Base-by-base conservation (phyloP, 2,329 filamentous ascomycete species). In the Emmonsia crescens region DNA sequence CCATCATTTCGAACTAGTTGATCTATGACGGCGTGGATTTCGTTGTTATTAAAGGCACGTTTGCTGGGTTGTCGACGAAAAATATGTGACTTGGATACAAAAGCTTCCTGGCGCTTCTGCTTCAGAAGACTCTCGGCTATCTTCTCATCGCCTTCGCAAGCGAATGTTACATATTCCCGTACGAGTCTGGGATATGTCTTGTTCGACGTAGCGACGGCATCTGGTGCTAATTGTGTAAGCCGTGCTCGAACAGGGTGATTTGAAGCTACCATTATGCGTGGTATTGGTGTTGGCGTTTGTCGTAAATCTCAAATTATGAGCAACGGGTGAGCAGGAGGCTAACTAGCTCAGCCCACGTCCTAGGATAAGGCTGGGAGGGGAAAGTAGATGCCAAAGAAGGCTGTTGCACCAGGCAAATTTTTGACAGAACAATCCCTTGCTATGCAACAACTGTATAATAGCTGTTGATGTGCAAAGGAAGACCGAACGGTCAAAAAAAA, bases 11-110 rank as follows among this genome's bases (percentile, higher is more conserved):
- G 62, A 46, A 67, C 63, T 10, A 64, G 42, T 6, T 49, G 59
- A n/a, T 67, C 65, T 33, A 66, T 65, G n/a, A 64, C 64, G 8
- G 62, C 48, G 44, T 63, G 57, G 24, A 67, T 57, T 38, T 67
- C 65, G 12, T 63, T 46, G 31, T 64, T 62, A 16, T 60, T 66
- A 56, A 64, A 67, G 16, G 42, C 57, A 36, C 63, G 61, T 46
- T 63, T 64, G 54, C 64, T 67, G 5, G 65, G 65, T 14, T 61
- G 61, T 4, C 65, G 64, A 59, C 65, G 64, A 60, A 66, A 65
- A 14, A 66, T 57, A 57, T 66, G 65, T 12, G 65, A 63, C 38
- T 66, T 66, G 21, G 65, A 64, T n/a, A 62, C 61, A 55, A 66
- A 67, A 54, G 56, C 56, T 44, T 65, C 60, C 27, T 63, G 60